Percentiles rank a stretch among this genome's conserved stretches.
These are phyloP conservation scores for Chionographis japonica DNA, from an alignment of 106 monocot genomes.

Conservation along the genomic window DNA sequence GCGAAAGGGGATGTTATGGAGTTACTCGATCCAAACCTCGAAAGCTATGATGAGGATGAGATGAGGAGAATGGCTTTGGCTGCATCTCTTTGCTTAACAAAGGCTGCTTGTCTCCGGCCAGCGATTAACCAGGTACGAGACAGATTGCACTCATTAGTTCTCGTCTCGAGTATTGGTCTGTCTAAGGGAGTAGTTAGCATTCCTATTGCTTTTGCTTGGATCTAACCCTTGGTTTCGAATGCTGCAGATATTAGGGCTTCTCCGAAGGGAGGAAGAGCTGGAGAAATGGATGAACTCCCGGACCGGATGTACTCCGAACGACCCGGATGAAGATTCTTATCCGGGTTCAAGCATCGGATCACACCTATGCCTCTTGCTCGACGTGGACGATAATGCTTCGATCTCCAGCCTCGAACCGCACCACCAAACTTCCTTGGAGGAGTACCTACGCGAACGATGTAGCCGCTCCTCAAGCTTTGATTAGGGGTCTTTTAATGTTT, in stretches of 20 bases:
- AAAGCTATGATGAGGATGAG: constrained; percentile 44
- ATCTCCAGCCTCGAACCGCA: constrained; percentile 54
- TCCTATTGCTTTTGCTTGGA: neutral
- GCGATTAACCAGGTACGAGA: constrained; percentile 55
- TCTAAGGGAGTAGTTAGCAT: neutral
- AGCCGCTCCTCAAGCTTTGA: constrained; percentile 85
- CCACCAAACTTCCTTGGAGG: constrained; percentile 52
- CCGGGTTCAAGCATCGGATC: constrained; percentile 54
- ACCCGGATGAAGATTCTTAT: constrained; percentile 68
- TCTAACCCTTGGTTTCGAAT: neutral
- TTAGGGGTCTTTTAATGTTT: constrained; percentile 5
- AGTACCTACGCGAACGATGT: constrained; percentile 62
- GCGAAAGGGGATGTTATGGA: constrained; percentile 48
- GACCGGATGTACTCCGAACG: constrained; percentile 9
- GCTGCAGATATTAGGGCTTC: constrained; percentile 50
- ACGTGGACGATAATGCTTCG: constrained; percentile 68
- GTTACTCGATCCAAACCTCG: constrained; percentile 57
- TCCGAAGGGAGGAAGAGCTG: constrained; percentile 47
- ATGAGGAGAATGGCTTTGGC: constrained; percentile 54
- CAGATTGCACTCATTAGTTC: neutral
- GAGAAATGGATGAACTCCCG: constrained; percentile 28
- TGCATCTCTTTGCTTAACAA: constrained; percentile 64
- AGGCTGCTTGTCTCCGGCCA: constrained; percentile 66
- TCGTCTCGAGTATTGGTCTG: no score
- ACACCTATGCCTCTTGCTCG: constrained; percentile 71